Conservation (phyloP, 2,329 filamentous ascomycete genomes). For the Exophiala spinifera region DNA sequence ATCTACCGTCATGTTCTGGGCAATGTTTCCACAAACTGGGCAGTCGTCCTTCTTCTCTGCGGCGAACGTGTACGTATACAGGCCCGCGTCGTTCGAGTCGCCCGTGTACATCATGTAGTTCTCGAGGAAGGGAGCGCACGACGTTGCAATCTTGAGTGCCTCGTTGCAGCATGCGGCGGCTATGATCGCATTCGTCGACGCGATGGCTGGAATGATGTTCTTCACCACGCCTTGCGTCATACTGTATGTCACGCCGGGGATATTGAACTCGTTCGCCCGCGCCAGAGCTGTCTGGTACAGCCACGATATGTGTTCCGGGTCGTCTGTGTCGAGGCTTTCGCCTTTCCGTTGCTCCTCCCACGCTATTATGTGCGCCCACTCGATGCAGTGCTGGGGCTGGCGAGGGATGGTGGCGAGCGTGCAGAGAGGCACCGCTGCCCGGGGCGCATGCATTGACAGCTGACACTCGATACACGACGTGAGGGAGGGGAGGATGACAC, state of each 20-base stretch:
- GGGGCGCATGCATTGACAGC: constrained; percentile 96
- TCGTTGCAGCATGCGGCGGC: constrained; percentile 96
- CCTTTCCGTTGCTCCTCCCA: constrained; percentile 88
- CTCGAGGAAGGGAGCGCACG: constrained; percentile 74
- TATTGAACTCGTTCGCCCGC: constrained; percentile 84
- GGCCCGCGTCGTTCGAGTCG: constrained; percentile 87
- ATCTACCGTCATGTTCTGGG: constrained; percentile 71
- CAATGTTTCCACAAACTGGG: constrained; percentile 82
- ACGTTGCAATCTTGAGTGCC: constrained; percentile 88
- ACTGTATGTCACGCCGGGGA: constrained; percentile 87
- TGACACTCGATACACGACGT: constrained; percentile 98
- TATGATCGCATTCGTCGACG: constrained; percentile 94
- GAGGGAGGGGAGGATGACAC: constrained; percentile 86
- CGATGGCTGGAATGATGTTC: constrained; percentile 98
- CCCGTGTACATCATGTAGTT: constrained; percentile 99
- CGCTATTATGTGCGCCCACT: constrained; percentile 98
- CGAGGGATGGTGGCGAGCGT: constrained; percentile 94
- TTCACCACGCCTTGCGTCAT: constrained; percentile 97
- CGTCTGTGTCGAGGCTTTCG: constrained; percentile 85
- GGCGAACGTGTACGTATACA: constrained; percentile 97
- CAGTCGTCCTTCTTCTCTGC: constrained; percentile 94
- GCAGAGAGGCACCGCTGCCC: constrained; percentile 92
- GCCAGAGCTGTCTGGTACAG: constrained; percentile 79
- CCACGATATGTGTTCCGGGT: constrained; percentile 97
- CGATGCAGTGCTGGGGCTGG: constrained; percentile 95